Evolutionary conservation across 371 early-diverging fungal genomes (phyloP).

Genomic region (Mortierella sp.): DNA sequence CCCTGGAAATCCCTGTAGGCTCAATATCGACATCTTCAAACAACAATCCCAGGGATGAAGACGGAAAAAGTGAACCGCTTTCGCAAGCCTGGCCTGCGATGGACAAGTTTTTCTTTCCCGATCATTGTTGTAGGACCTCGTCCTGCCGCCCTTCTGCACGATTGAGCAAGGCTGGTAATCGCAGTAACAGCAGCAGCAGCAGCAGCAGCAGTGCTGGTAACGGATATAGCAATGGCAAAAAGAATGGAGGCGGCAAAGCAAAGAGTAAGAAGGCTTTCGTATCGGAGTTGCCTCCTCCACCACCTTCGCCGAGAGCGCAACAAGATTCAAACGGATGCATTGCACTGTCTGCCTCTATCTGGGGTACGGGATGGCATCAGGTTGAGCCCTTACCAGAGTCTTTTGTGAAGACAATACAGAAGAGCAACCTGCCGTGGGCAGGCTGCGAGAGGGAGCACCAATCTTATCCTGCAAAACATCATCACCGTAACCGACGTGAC

Average conservation of each 20-base stretch:
- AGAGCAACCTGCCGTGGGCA: conserved; percentile 24
- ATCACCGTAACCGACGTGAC: conserved; percentile 13
- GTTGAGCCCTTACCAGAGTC: conserved; percentile 48
- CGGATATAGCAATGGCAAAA: conserved; percentile 4
- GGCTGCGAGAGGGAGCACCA: conserved; percentile 31
- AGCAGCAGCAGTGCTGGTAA: not conserved
- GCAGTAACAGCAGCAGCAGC: not conserved
- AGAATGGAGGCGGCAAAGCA: not conserved
- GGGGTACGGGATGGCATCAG: conserved; percentile 50
- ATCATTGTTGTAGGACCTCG: conserved; percentile 50
- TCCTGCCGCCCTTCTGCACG: conserved; percentile 11
- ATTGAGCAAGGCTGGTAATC: too few relatives aligned
- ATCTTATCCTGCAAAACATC: conserved; percentile 1
- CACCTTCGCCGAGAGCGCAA: not conserved
- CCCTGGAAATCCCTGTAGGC: too few relatives aligned
- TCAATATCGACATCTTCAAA: not conserved
- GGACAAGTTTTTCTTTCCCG: conserved; percentile 50
- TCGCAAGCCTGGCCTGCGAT: conserved; percentile 41
- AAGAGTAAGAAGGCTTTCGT: conserved; percentile 16
- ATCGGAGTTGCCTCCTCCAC: conserved; percentile 45
- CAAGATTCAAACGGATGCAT: conserved; percentile 7
- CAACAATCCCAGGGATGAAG: not conserved
- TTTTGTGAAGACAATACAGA: conserved; percentile 36
- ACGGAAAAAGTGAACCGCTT: not conserved
- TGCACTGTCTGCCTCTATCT: conserved; percentile 36